A percentile compares a stretch with the other conserved stretches of the same genome.
These are phyloP conservation scores for Roridomyces roridus DNA, from an alignment of 768 basidiomycete genomes.

Conservation along the genomic window DNA sequence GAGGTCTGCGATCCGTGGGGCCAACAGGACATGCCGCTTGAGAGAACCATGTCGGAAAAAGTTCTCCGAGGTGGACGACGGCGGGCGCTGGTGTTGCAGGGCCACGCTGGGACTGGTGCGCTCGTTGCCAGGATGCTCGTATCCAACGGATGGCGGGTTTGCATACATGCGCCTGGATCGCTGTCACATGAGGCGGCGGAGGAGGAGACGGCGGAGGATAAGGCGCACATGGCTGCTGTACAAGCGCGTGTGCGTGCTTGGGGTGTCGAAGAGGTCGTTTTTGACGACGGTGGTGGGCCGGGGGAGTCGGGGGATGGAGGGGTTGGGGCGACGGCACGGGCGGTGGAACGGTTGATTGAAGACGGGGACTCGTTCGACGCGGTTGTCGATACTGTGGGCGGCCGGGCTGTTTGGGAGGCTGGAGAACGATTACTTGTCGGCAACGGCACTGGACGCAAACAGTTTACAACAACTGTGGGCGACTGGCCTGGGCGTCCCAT, in stretches of 20 bases:
- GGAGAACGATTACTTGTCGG: slow-evolving; percentile 63
- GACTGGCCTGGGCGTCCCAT: slow-evolving; percentile 69
- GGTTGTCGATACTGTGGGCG: slow-evolving; percentile 84
- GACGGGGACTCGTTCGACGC: slow-evolving; percentile 76
- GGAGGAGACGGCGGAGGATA: slow-evolving; percentile 45
- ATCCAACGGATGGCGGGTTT: slow-evolving; percentile 72
- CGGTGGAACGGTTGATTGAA: slow-evolving; percentile 55
- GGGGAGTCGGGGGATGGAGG: slow-evolving; percentile 42
- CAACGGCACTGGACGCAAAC: slow-evolving; percentile 37
- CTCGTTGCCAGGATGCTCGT: slow-evolving; percentile 82
- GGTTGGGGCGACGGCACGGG: slow-evolving; percentile 52
- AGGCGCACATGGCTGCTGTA: slow-evolving; percentile 48
- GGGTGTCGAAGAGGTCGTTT: slow-evolving; percentile 82
- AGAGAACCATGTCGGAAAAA: background rate
- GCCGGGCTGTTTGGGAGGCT: slow-evolving; percentile 79
- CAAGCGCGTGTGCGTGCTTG: slow-evolving; percentile 65
- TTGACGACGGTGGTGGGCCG: slow-evolving; percentile 57
- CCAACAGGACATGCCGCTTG: background rate
- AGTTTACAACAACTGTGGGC: slow-evolving; percentile 85
- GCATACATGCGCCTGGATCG: slow-evolving; percentile 63
- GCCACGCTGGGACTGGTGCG: slow-evolving; percentile 78
- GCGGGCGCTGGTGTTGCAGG: slow-evolving; percentile 66
- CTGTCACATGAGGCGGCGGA: slow-evolving; percentile 30
- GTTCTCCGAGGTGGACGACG: slow-evolving; percentile 25
- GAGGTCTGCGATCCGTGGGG: background rate